Conservation (phyloP, 139 green algal species). For the Auxenochlorella pyrenoidosa region DNA sequence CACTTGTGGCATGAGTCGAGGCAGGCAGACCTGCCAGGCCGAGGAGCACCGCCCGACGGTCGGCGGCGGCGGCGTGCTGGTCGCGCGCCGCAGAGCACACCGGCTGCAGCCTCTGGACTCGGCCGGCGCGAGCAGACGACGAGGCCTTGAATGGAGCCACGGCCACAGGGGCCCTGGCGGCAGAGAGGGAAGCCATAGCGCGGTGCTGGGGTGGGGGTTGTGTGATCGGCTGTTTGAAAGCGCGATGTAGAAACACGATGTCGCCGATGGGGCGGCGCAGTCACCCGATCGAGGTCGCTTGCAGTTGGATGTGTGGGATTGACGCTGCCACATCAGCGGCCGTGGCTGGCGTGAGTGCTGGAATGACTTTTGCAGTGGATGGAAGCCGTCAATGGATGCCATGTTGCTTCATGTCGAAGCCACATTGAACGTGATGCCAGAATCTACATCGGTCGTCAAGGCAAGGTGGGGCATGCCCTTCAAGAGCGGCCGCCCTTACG, state of each 20-base stretch:
- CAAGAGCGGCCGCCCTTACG: too few relatives aligned
- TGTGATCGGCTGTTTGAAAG: too few relatives aligned
- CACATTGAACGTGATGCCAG: too few relatives aligned
- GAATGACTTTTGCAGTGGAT: too few relatives aligned
- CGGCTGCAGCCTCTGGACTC: neutral
- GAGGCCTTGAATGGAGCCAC: neutral
- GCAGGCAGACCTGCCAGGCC: neutral
- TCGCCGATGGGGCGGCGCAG: neutral
- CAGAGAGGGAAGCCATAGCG: too few relatives aligned
- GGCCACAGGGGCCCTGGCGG: neutral
- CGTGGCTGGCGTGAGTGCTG: too few relatives aligned
- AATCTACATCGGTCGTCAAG: too few relatives aligned
- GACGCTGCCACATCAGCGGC: too few relatives aligned
- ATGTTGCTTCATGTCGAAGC: too few relatives aligned
- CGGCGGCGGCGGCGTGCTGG: conserved; percentile 10
- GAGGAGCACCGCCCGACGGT: conserved; percentile 9
- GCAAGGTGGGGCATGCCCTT: too few relatives aligned
- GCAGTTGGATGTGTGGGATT: neutral
- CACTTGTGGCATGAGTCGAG: too few relatives aligned
- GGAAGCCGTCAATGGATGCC: too few relatives aligned
- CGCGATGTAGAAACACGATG: neutral
- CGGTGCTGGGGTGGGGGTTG: neutral
- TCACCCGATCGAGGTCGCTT: neutral
- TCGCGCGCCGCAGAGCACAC: neutral
- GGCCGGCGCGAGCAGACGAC: neutral